Base-by-base conservation (phyloP, 2,329 filamentous ascomycete species). In the Ciborinia camelliae region DNA sequence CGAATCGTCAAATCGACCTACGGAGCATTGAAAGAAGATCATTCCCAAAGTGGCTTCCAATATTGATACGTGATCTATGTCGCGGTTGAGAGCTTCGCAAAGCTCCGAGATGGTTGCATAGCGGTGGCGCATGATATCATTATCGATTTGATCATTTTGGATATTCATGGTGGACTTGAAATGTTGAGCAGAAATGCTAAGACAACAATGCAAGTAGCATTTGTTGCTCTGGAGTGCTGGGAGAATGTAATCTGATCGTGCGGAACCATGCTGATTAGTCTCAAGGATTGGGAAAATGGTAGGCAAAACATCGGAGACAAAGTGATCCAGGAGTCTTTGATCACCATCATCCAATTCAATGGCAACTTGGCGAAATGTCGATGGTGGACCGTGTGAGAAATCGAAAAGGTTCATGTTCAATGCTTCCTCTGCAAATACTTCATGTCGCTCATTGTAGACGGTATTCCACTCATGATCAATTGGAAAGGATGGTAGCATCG, bases 1-100 rank as follows among this genome's bases (percentile, higher is more conserved):
- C 54, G 85, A 85, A 75, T 97, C 92, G 72, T 95, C 90, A 43
- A 90, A 87, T 72, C 91, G 86, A 62, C 94, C 94, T 69, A 98
- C 94, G 32, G 91, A 89, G 79, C 90, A 95, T 75, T 97, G 92
- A 81, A 97, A 96, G 80, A 97, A 95, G 76, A 97, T 97, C 86
- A 98, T 92, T 60, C 91, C 92, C 6, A 98, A 84, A 0, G 93
- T 92, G 1, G 94, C 92, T 77, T 98, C 94, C 15, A 98, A 86
- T 71, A 96, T 96, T 76, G 95, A 86, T 66, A 90, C 84, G 76
- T 97, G 92, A 74, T 96, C 84, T 74, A 89, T 88, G 74, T 97
- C 92, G 66, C 84, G 82, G 73, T 88, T 87, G 64, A 98, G 84
- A 0, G 91, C 88, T 68, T 92, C 87, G 76, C 92, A 97, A 3